Conservation (phyloP, 176 grass and related monocot species). For the Dactylis glomerata region DNA sequence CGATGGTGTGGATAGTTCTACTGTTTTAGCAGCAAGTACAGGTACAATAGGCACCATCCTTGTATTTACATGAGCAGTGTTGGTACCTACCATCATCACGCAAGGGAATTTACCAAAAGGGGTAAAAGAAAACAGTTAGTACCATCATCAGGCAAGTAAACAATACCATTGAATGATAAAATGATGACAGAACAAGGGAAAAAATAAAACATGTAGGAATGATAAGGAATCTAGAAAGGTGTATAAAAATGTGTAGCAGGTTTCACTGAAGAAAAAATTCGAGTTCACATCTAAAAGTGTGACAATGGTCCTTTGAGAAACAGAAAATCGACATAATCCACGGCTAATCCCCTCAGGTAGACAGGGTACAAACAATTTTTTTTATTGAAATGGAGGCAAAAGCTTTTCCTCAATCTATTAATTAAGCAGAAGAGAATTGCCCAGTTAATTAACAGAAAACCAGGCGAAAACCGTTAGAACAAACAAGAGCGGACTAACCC, state of each 20-base stretch:
- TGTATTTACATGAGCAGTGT: conserved; percentile 34
- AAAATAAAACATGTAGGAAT: not conserved
- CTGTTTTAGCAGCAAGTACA: not conserved
- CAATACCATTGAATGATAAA: too few species aligned
- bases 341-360: not conserved
- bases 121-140: not conserved
- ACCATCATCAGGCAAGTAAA: not conserved
- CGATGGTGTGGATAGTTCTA: not conserved
- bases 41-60: not conserved
- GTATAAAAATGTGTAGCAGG: not conserved
- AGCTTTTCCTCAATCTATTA: too few species aligned
- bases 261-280: not conserved
- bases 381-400: too few species aligned
- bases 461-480: too few species aligned
- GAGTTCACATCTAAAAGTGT: not conserved
- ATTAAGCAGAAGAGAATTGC: too few species aligned
- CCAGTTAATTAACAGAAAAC: too few species aligned
- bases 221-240: not conserved
- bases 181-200: not conserved
- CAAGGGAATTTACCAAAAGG: not conserved
- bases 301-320: not conserved
- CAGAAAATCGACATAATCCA: not conserved
- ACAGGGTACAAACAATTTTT: too few species aligned
- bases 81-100: conserved; percentile 18
- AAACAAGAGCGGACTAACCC: too few species aligned